Percentiles rank a stretch among this genome's conserved stretches.
Evolutionary conservation across 345 rosid genomes (phyloP).

Genomic region (Odontarrhena argentea): DNA sequence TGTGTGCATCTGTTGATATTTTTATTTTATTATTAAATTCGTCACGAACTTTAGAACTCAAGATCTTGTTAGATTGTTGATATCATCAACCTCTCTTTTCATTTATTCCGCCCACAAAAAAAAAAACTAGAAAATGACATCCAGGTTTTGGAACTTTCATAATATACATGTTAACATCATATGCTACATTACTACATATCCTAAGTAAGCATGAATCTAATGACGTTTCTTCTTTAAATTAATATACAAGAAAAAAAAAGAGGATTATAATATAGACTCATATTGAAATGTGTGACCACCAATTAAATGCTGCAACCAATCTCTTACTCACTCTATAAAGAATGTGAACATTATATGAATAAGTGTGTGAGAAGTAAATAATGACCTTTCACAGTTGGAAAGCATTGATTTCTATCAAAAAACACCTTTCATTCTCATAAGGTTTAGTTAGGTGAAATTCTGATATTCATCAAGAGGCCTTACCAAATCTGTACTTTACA

Average conservation of each 20-base stretch:
- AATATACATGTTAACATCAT: conserved; percentile 20
- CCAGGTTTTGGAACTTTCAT: conserved; percentile 24
- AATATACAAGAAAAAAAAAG: background rate
- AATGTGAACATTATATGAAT: conserved; percentile 27
- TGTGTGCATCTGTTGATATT: too few relatives aligned
- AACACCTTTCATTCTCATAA: conserved; percentile 13
- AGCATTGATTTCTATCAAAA: conserved; percentile 38
- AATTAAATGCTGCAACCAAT: conserved; percentile 35
- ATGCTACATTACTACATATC: background rate
- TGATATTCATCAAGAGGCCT: conserved; percentile 8
- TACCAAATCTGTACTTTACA: conserved; percentile 8
- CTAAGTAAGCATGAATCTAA: background rate
- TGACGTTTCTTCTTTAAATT: conserved; percentile 13
- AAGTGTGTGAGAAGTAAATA: conserved; percentile 2
- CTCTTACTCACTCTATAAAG: conserved; percentile 17
- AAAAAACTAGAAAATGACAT: background rate
- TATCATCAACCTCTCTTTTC: conserved; percentile 36
- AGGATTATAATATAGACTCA: background rate
- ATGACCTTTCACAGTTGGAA: conserved; percentile 28
- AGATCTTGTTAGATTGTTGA: conserved; percentile 20
- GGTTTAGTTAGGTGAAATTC: conserved; percentile 23
- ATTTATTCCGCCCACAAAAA: conserved; percentile 2
- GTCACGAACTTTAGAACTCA: conserved; percentile 25
- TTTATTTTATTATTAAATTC: background rate
- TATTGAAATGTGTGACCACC: conserved; percentile 38